Evolutionary conservation across 345 rosid genomes (phyloP).

Genomic region (Pelargonium nanum): DNA sequence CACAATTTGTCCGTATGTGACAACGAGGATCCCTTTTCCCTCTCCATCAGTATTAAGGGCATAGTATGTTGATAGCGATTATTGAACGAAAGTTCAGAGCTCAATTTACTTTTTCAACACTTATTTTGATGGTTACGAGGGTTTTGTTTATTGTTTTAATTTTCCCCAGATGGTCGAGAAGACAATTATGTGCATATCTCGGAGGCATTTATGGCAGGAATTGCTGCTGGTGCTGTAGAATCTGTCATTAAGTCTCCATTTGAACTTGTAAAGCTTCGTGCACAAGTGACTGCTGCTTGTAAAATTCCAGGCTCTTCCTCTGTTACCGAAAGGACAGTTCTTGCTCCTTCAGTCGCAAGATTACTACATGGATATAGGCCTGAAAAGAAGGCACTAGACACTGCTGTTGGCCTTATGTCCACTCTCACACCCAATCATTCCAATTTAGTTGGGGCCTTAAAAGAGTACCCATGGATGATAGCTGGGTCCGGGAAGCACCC

Average conservation of each 20-base stretch:
- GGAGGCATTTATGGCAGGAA: slow-evolving; percentile 75
- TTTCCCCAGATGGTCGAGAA: slow-evolving; percentile 65
- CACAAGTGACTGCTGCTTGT: slow-evolving; percentile 71
- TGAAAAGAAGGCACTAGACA: slow-evolving; percentile 51
- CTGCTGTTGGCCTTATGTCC: slow-evolving; percentile 59
- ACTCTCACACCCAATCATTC: slow-evolving; percentile 56
- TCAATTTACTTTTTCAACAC: background rate
- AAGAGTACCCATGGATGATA: slow-evolving; percentile 92
- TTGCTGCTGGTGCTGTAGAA: slow-evolving; percentile 73
- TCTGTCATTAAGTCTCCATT: slow-evolving; percentile 61
- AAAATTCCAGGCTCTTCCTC: slow-evolving; percentile 27
- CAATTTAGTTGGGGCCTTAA: slow-evolving; percentile 52
- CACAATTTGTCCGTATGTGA: background rate
- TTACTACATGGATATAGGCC: slow-evolving; percentile 49
- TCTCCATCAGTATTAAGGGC: background rate
- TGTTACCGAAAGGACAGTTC: slow-evolving; percentile 19
- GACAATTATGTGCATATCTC: slow-evolving; percentile 49
- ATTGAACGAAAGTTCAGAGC: background rate
- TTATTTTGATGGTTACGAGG: slow-evolving; percentile 4
- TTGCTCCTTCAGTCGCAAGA: slow-evolving; percentile 36
- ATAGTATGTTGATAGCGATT: no score
- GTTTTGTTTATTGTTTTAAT: slow-evolving; percentile 3
- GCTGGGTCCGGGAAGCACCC: slow-evolving; percentile 90
- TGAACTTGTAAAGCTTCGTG: slow-evolving; percentile 69
- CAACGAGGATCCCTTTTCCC: background rate